Evolutionary conservation across 352 stramenopile species (phyloP), one percentile per base, ranked within the genome.

Genomic region (Pythium monospermum): DNA sequence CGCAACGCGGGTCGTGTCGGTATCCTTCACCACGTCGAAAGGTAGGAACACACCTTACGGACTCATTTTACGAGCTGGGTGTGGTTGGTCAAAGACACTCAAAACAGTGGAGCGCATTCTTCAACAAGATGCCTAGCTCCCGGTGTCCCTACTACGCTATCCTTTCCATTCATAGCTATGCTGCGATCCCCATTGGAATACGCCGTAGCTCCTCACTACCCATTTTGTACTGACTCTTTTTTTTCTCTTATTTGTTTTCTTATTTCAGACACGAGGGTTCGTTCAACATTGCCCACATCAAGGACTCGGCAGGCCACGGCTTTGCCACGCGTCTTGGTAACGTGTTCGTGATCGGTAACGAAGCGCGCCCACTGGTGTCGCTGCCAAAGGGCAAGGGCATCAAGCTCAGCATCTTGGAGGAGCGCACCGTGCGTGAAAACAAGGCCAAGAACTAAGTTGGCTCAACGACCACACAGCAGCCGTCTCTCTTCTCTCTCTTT

Each of bases 201-300:
- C n/a, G n/a, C n/a, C n/a, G n/a, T n/a, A n/a, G n/a, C n/a, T n/a
- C n/a, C n/a, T n/a, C n/a, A n/a, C n/a, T n/a, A n/a, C n/a, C n/a
- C n/a, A n/a, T n/a, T n/a, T n/a, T n/a, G n/a, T n/a, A 63, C 52
- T 75, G 16, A 66, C 56, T 26, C 43, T 60, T 25, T 55, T n/a
- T n/a, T n/a, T n/a, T n/a, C n/a, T n/a, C n/a, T 22, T 63, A 23
- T 68, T 47, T 35, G 53, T 59, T 28, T 27, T 75, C 41, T 28
- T 31, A 43, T n/a, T 51, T 27, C 45, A 97, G 92, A 73, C 97
- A 99, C 83, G 88, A 97, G 62, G 96, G 96, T 77, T 98, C 94
- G 53, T 99, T 99, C 85, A 96, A 98, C 69, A 99, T 99, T 83
- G 94, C 98, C 43, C 97, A 97, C 73, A 80, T 99, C 40, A 98